Percentiles rank a stretch among this genome's conserved stretches.
phyloP scores from a whole-genome alignment of 2,329 filamentous ascomycete species.

The Fusarium sp. region DNA sequence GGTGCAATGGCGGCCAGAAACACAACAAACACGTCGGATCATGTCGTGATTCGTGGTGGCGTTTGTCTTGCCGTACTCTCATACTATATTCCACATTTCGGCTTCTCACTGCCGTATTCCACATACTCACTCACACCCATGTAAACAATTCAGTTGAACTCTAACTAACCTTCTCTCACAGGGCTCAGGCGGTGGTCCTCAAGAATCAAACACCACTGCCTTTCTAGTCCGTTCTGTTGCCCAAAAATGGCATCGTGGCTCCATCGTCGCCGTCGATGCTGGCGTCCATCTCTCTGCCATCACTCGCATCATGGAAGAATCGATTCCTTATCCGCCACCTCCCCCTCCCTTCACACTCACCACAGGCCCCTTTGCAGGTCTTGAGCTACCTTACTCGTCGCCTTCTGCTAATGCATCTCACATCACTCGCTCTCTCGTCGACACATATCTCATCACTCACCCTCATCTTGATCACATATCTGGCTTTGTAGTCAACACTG shows the following conservation, averaged over 20 bases:
- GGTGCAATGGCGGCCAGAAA: constrained; percentile 1
- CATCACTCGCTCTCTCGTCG: constrained; percentile 81
- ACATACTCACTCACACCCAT: background rate
- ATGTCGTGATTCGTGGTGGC: constrained; percentile 14
- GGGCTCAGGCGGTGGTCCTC: constrained; percentile 90
- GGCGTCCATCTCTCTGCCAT: constrained; percentile 91
- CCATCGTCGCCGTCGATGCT: constrained; percentile 90
- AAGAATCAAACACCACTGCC: constrained; percentile 89
- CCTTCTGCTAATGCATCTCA: constrained; percentile 82
- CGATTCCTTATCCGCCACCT: constrained; percentile 50
- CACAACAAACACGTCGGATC: background rate
- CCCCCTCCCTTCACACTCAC: constrained; percentile 62
- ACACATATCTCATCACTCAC: constrained; percentile 92
- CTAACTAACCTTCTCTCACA: constrained; percentile 49
- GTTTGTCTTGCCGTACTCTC: background rate
- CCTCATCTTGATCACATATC: constrained; percentile 96
- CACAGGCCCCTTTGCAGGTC: constrained; percentile 80
- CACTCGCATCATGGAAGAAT: constrained; percentile 76
- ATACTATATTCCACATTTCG: background rate
- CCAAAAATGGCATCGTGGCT: constrained; percentile 82
- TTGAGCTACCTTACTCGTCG: constrained; percentile 73
- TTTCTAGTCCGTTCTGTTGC: constrained; percentile 86
- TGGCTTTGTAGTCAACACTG: constrained; percentile 93
- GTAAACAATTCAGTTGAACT: background rate
- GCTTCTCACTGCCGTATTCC: constrained; percentile 8